Conservation (phyloP, 1,284 basidiomycete species). For the Ustanciosporium gigantosporum region DNA sequence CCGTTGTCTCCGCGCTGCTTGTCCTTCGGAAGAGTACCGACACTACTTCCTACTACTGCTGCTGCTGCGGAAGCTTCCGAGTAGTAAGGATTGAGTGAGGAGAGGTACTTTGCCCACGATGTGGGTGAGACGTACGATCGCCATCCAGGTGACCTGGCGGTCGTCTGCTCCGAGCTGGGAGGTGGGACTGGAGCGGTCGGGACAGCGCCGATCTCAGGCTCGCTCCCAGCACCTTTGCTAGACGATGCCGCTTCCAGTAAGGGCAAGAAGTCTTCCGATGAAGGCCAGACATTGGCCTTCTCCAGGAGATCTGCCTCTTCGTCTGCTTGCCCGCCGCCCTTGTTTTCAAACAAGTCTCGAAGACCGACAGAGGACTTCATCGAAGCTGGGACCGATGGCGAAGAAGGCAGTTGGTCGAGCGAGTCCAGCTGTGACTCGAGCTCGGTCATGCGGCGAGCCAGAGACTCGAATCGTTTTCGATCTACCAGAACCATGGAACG, state of each 20-base stretch:
- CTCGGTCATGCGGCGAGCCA: conserved; percentile 44
- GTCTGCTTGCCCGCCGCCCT: background rate
- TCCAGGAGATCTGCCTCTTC: background rate
- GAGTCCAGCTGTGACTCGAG: conserved; percentile 29
- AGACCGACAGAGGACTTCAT: background rate
- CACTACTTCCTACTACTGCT: no score
- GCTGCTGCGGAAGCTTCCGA: background rate
- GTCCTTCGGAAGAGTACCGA: background rate
- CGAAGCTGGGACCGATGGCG: background rate
- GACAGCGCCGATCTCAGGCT: background rate
- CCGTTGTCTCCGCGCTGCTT: no score
- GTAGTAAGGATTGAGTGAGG: conserved; percentile 33
- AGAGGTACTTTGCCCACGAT: conserved; percentile 17
- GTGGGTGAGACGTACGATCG: conserved; percentile 5
- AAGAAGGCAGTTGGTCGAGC: background rate
- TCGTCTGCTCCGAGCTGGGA: background rate
- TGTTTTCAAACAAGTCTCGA: background rate
- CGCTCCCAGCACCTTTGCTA: background rate
- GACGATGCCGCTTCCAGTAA: background rate
- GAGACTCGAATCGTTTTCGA: conserved; percentile 42
- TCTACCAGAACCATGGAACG: conserved; percentile 52
- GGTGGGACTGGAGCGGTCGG: no score
- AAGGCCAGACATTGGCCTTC: background rate
- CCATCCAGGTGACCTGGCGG: background rate
- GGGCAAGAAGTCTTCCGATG: background rate